Evolutionary conservation across 2,329 filamentous ascomycete species (phyloP), one percentile per base, ranked within the genome.

Genomic region (Colletotrichum karsti): DNA sequence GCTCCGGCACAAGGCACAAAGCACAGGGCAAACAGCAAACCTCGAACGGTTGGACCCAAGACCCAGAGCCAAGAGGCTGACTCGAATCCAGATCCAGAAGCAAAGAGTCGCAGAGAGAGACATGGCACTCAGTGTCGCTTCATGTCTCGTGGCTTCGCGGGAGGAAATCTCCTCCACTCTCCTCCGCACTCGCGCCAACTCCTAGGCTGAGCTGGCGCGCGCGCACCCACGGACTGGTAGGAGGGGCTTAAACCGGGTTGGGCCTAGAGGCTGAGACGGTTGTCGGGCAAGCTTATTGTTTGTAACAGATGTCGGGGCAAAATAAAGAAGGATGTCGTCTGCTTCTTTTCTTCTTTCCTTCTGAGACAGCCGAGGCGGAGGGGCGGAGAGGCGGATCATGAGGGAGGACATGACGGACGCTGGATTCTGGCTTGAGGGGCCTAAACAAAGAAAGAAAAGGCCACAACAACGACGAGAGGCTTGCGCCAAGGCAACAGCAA

Each of bases 381-480:
- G 24, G 46, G n/a, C 41, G 18, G 24, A 24, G 46, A n/a, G 22
- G 50, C 26, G 58, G 7, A 58, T 18, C 30, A 13, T 26, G 46
- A 48, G 28, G n/a, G 13, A 39, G n/a, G 39, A 46, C 26, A n/a
- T n/a, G 22, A n/a, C 26, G 58, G 50, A 42, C n/a, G 9, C 41
- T 30, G 10, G 10, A 13, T 44, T 18, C 39, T 42, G 15, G 39
- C 15, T 15, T n/a, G 5, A 24, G 26, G 54, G n/a, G n/a, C n/a
- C 33, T 41, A 33, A 64, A 64, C 41, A 54, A 64, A 53, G 42
- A 53, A 42, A 30, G 39, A 26, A 57, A 50, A 18, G 64, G 53
- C 58, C 44, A 30, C 28, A 51, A n/a, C n/a, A n/a, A n/a, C n/a
- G n/a, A n/a, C n/a, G n/a, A 51, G 58, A 63, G 63, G 58, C 63